Conservation (phyloP, 179 eudicot species). For the Beta macrorhiza region DNA sequence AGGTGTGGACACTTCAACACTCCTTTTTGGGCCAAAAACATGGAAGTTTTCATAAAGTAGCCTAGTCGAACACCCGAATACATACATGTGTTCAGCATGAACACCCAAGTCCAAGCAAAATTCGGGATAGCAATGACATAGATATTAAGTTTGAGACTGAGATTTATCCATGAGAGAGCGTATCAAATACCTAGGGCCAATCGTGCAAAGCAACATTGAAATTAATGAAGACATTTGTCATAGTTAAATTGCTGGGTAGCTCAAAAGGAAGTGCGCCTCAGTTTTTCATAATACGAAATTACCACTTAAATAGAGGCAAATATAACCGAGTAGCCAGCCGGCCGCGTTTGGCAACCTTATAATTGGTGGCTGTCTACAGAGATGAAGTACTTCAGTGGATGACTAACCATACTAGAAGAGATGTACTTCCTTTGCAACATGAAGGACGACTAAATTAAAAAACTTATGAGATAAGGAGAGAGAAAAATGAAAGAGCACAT, state of each 20-base stretch:
- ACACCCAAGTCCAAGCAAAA: no score
- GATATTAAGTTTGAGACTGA: neutral
- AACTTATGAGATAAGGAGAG: no score
- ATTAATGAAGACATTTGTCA: neutral
- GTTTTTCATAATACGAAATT: neutral
- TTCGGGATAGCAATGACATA: neutral
- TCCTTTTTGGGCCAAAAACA: no score
- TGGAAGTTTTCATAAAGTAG: no score
- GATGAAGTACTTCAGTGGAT: neutral
- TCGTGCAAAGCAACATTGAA: neutral
- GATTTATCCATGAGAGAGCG: neutral
- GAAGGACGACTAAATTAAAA: no score
- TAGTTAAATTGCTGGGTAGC: neutral
- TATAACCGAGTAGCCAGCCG: neutral
- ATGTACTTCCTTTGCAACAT: no score
- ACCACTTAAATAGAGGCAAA: neutral
- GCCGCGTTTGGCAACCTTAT: neutral
- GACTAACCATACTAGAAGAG: neutral
- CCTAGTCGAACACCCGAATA: no score
- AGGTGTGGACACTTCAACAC: no score
- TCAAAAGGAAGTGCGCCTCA: neutral
- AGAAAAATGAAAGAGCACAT: no score
- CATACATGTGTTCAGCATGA: no score
- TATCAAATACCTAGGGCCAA: neutral
- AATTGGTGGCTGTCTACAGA: neutral